Evolutionary conservation across 2,329 filamentous ascomycete species (phyloP), one percentile per base, ranked within the genome.

Genomic region (Penicillium sp.): DNA sequence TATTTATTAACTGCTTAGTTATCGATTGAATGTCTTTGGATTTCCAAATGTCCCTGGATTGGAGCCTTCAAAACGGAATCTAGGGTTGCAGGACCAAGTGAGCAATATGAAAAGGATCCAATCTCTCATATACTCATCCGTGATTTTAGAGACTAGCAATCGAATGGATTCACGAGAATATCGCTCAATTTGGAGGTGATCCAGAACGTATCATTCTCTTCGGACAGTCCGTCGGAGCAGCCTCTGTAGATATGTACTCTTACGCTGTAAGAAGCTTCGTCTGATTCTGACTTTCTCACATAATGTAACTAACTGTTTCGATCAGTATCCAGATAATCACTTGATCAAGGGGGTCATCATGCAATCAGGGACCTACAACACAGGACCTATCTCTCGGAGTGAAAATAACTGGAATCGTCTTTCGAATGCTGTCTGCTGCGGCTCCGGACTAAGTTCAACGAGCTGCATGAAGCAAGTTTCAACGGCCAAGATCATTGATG

Each of bases 101-200:
- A 12, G 29, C 4, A 23, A 17, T 12, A 13, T 20, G 13, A 27
- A 26, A 12, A 21, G 4, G 9, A 13, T 12, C 18, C 12, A 7
- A 7, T 33, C 5, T 4, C 17, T 10, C 7, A 33, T 33, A 6
- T 46, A 7, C 42, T 49, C 21, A 40, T 4, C 3, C 29, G 15
- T 13, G 10, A 27, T 15, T 15, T 7, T 39, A 81, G 57, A 55
- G 63, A 12, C 46, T 65, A 24, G 78, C 79, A n/a, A 68, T 84
- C 2, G 68, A 81, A 59, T 84, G 81, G 80, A 71, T 83, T 4
- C 74, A 78, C 49, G 56, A 74, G 23, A 67, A 80, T 55, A 80
- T 82, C 47, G 64, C 74, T 59, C 61, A 70, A 20, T 83, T 83
- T 51, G 79, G 80, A 21, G 80, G 80, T 15, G 76, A 82, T 60